Evolutionary conservation across 176 grass and related monocot species (phyloP), one percentile per base, ranked within the genome.

Genomic region (Thinopyrum elongatum): DNA sequence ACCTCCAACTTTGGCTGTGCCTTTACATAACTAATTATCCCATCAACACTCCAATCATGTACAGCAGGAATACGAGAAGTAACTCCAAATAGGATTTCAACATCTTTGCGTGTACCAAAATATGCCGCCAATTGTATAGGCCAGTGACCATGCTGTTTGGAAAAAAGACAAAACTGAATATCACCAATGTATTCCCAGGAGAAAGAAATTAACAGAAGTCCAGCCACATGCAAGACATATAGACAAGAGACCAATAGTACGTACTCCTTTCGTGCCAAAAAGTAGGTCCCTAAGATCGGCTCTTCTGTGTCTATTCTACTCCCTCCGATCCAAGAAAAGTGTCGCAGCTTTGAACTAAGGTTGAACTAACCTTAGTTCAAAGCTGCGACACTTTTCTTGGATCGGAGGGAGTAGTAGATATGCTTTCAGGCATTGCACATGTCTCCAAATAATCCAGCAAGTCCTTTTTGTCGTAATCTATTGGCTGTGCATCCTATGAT

Each of bases 31-130:
- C 14, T 74, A 29, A 74, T 74, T 28, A 74, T 49, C 17, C 41
- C 71, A 74, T 74, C 71, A 74, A 74, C 41, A 3, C 71, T 74
- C 41, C 41, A 74, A 74, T 74, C 71, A 74, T 5, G 23, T 29
- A 74, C 3, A 49, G 69, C 36, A 23, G 69, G 69, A 72, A 41
- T 72, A 25, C 11, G 36, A 66, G 68, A 42, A 72, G 69, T 72
- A 72, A 42, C 69, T 72, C 42, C 69, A 72, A 72, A 72, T 10
- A 72, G 69, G 36, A 72, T 72, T 36, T 72, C 36, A 2, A 72
- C 22, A 42, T 72, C 69, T 72, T 15, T 72, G 11, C 22, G 69
- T 72, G 35, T 42, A 72, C 36, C 36, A 72, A 42, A 42, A n/a
- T 15, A 42, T 72, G 69, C 69, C 1, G 36, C 69, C 5, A 7